Percentiles rank a stretch among this genome's conserved stretches.
Evolutionary conservation across 1,139 yeast genomes (phyloP).

Genomic region (Zygosaccharomyces pseudobailii): DNA sequence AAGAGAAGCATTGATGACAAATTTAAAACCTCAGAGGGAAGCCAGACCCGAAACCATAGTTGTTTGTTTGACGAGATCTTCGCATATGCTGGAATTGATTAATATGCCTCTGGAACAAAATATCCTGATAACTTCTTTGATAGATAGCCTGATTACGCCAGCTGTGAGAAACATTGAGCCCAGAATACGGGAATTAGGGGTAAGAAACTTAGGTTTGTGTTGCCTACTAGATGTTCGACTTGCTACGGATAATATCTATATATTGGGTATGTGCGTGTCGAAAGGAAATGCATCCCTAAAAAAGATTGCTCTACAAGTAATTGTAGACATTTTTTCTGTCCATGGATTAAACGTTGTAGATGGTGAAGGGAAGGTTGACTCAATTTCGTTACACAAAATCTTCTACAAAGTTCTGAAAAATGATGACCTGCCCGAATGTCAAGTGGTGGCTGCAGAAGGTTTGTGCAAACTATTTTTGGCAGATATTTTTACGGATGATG

Average conservation of each 20-base stretch:
- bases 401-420: conserved; percentile 63
- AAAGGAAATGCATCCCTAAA: conserved; percentile 54
- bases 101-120: conserved; percentile 63
- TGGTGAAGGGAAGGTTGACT: conserved; percentile 58
- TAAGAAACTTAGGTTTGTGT: conserved; percentile 73
- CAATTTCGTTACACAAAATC: conserved; percentile 56
- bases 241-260: conserved; percentile 55
- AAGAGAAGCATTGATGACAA: conserved; percentile 20
- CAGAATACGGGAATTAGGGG: conserved; percentile 61
- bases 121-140: conserved; percentile 63
- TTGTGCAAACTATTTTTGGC: conserved; percentile 77
- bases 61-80: conserved; percentile 66
- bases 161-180: conserved; percentile 63
- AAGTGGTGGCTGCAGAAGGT: conserved; percentile 82
- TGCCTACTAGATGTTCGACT: conserved; percentile 64
- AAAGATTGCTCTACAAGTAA: conserved; percentile 58
- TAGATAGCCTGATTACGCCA: conserved; percentile 77
- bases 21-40: conserved; percentile 25
- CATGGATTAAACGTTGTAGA: conserved; percentile 70
- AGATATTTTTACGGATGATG: conserved; percentile 66
- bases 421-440: conserved; percentile 58
- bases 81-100: conserved; percentile 64
- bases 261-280: conserved; percentile 62
- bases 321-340: conserved; percentile 72
- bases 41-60: conserved; percentile 44